Evolutionary conservation across 371 early-diverging fungal species (phyloP).

Genomic region (Umbelopsis sp.): DNA sequence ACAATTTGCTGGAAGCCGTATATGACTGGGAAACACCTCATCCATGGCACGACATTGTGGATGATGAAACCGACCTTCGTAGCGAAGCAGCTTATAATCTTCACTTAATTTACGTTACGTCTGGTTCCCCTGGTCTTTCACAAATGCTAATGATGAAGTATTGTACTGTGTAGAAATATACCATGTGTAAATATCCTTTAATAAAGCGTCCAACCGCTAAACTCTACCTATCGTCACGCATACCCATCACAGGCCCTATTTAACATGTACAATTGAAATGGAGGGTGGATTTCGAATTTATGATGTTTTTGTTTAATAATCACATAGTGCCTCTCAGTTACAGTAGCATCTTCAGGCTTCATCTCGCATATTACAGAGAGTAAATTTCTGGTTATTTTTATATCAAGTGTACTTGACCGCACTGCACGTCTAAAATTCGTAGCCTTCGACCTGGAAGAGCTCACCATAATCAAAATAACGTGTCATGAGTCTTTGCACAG

Average conservation of each 20-base stretch:
- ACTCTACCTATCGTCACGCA: not conserved
- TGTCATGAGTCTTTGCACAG: constrained; percentile 78
- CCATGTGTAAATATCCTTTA: not conserved
- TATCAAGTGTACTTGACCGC: not conserved
- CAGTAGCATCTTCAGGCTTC: not conserved
- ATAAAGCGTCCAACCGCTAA: not conserved
- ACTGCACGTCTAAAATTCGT: constrained; percentile 54
- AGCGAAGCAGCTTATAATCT: constrained; percentile 84
- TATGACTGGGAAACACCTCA: constrained; percentile 30
- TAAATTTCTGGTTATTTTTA: too few relatives aligned
- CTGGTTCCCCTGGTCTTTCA: constrained; percentile 75
- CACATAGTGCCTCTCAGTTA: not conserved
- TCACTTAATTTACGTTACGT: constrained; percentile 66
- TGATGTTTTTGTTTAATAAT: not conserved
- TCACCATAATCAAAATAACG: constrained; percentile 82
- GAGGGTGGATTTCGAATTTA: not conserved
- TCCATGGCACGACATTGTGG: constrained; percentile 23
- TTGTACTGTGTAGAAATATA: constrained; percentile 56
- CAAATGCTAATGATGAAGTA: constrained; percentile 65
- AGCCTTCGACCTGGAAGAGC: constrained; percentile 84
- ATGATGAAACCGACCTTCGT: constrained; percentile 53
- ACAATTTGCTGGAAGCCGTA: constrained; percentile 30
- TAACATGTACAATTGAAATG: not conserved
- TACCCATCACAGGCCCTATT: not conserved
- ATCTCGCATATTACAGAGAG: not conserved